These are phyloP conservation scores for Colletotrichum lupini DNA, from an alignment of 2,329 filamentous ascomycete species.

Conservation along the genomic window DNA sequence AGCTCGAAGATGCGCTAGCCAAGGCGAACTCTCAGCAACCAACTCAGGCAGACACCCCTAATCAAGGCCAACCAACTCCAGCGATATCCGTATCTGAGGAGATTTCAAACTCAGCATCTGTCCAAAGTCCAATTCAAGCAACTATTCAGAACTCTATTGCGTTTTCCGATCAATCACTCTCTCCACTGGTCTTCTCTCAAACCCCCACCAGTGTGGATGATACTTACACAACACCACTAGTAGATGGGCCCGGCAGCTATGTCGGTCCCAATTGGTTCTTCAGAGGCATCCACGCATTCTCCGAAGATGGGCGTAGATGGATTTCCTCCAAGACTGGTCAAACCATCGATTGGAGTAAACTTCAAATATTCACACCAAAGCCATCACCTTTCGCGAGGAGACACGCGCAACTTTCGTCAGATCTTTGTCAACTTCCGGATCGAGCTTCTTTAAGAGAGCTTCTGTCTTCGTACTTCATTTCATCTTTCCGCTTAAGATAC, in stretches of 20 bases:
- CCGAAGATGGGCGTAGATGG: slow-evolving; percentile 10
- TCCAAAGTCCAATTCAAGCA: background rate
- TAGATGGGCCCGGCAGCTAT: background rate
- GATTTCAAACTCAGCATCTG: background rate
- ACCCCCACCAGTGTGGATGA: background rate
- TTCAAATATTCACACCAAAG: background rate
- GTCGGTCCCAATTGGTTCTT: slow-evolving; percentile 27
- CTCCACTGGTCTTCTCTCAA: background rate
- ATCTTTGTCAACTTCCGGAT: background rate
- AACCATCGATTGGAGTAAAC: slow-evolving; percentile 12
- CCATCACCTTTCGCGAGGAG: background rate
- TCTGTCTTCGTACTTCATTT: background rate
- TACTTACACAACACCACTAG: background rate
- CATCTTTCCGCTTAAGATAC: background rate
- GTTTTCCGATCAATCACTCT: background rate
- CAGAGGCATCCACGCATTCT: slow-evolving; percentile 14
- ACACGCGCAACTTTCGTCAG: background rate
- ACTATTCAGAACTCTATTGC: background rate
- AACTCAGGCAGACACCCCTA: background rate
- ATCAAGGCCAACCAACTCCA: background rate
- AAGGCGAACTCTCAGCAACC: background rate
- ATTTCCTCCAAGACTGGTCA: slow-evolving; percentile 16
- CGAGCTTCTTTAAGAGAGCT: background rate
- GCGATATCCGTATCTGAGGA: background rate
- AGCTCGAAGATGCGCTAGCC: slow-evolving; percentile 6